phyloP scores from a whole-genome alignment of 306 rosid species.

The Trifolium dubium region DNA sequence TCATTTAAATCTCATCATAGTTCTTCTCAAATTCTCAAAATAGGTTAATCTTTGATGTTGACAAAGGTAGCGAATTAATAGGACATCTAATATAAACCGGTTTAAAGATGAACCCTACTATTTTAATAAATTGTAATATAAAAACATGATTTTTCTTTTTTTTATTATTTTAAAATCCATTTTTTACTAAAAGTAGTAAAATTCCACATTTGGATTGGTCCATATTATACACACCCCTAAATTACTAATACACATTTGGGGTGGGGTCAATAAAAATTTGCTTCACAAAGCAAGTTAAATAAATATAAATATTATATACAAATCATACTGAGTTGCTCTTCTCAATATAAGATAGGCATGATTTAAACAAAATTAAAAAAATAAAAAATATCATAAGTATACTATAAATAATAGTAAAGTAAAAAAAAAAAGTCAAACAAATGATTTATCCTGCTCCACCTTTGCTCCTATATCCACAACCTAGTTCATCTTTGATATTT shows the following conservation, averaged over 20 bases:
- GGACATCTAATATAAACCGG: no score
- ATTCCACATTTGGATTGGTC: no score
- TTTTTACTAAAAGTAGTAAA: no score
- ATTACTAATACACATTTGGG: not conserved
- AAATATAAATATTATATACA: not conserved
- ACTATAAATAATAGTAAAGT: slow-evolving; percentile 13
- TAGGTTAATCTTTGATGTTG: not conserved
- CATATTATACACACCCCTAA: no score
- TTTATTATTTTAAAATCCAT: no score
- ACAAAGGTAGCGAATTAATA: not conserved
- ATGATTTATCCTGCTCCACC: slow-evolving; percentile 8
- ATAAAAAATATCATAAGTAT: not conserved
- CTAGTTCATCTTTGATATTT: slow-evolving; percentile 32
- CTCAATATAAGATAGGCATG: not conserved
- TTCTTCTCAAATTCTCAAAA: not conserved
- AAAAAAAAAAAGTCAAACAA: not conserved
- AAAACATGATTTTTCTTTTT: no score
- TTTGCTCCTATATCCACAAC: slow-evolving; percentile 31
- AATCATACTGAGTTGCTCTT: slow-evolving; percentile 3
- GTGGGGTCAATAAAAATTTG: slow-evolving; percentile 2
- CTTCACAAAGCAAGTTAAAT: slow-evolving; percentile 14
- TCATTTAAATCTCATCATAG: no score
- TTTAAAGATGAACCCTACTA: no score
- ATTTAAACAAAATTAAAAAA: slow-evolving; percentile 7
- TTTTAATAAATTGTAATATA: no score